Evolutionary conservation across 495 filamentous ascomycete genomes (phyloP), one percentile per base, ranked within the genome.

Genomic region (Hypomontagnella monticulosa): DNA sequence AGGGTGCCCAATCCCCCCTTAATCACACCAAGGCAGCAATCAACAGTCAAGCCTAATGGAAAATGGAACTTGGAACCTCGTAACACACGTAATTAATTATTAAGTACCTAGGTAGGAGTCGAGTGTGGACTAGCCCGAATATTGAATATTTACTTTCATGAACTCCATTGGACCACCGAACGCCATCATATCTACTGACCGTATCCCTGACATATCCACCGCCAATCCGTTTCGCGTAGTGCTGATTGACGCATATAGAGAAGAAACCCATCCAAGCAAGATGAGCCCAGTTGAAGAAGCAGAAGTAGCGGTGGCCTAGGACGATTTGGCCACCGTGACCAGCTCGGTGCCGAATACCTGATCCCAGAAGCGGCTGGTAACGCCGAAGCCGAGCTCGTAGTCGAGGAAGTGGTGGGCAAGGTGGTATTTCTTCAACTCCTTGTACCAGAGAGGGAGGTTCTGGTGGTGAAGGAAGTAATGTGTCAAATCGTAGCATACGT

Each of bases 391-490:
- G 61, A 96, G 93, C 76, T 97, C 90, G 74, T 90, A 97, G 71
- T 99, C 96, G 20, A 92, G 89, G 73, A 96, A 99, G 79, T 99
- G 96, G 74, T 99, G 96, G 71, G 91, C 85, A 34, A 99, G 88
- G 71, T 99, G 96, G 69, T 96, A 95, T 76, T 96, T 97, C 86
- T 97, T 98, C 66, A 98, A 86, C 56, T 86, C 81, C 73, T 89
- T 88, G 76, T 93, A 97, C 84, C 93, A 94, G 2, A 85, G 75
- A 4, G 96, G 95, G 10, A 98, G 87, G 51, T 91, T 96, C 79
- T 89, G 88, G 78, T 99, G 96, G 75, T 99, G 96, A n/a, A 99
- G 87, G 85, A 98, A 97, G 79, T 98, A 99, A 76, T 99, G 96
- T 11, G 95, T 98, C 80, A 97, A 61, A 73, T 99, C 96, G 80